Evolutionary conservation across 2,329 filamentous ascomycete genomes (phyloP).

Genomic region (Lachnellula cervina): DNA sequence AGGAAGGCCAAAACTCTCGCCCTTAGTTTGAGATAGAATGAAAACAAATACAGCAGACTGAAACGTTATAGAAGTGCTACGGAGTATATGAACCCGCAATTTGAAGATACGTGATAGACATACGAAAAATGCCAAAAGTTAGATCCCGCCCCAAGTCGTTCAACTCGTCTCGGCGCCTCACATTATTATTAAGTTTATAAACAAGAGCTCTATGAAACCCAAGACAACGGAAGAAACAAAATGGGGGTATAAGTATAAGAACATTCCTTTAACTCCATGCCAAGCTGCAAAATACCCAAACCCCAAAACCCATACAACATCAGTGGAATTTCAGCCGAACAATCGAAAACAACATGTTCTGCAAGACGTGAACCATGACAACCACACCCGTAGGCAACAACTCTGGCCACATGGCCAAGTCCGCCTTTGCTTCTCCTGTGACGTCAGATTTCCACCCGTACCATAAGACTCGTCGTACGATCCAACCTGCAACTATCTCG

Average conservation of each 20-base stretch:
- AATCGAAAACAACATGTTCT: constrained; percentile 70
- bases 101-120: too few relatives aligned
- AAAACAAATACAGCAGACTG: too few relatives aligned
- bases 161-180: too few relatives aligned
- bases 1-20: too few relatives aligned
- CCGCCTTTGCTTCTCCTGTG: constrained; percentile 58
- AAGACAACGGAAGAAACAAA: not conserved
- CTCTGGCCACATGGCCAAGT: constrained; percentile 63
- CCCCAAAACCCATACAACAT: constrained; percentile 5
- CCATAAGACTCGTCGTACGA: constrained; percentile 54
- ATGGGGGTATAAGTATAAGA: not conserved
- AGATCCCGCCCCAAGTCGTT: too few relatives aligned
- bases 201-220: not conserved
- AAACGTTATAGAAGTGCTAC: not conserved
- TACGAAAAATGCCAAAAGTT: too few relatives aligned
- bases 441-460: constrained; percentile 57
- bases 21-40: too few relatives aligned
- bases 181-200: not conserved
- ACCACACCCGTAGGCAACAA: constrained; percentile 60
- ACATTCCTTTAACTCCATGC: constrained; percentile 12
- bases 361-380: constrained; percentile 62
- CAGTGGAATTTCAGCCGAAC: constrained; percentile 54
- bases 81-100: too few relatives aligned
- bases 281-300: constrained; percentile 8
- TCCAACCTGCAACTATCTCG: constrained; percentile 57